Evolutionary conservation across 805 yeast species (phyloP), one percentile per base, ranked within the genome.

Genomic region (Nakazawaea holstii): DNA sequence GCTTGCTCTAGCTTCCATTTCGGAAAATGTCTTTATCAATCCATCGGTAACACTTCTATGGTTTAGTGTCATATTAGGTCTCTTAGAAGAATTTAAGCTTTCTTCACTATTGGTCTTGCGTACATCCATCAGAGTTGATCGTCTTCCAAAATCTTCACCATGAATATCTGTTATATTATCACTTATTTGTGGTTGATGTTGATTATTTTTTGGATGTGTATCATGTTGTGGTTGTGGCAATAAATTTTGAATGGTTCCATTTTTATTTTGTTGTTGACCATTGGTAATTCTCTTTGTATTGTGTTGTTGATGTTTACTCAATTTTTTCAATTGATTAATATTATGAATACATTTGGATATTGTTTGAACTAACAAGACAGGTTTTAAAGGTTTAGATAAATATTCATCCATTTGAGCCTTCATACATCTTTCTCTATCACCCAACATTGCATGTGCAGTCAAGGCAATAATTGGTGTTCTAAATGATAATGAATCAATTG

Each of bases 401-500:
- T 89, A 88, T 61, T 89, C 96, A 64, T 88, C 96, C 96, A 88
- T 88, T 53, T 90, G 95, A 36, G 90, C 90, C 52, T 86, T 86
- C 64, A 88, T 70, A 50, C 95, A 87, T 56, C 85, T 75, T 60
- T 88, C 96, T 44, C 96, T 71, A 64, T 89, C 96, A 41, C 96
- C 96, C 69, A 88, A 72, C 96, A 88, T 89, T 3, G 96, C 96
- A 64, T 88, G 96, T 0, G 96, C 96, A 0, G 96, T 89, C 49
- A 88, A 72, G 1, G 96, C 96, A 57, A 88, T 87, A 55, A 88
- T 88, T 17, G 96, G 96, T 1, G 92, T 84, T 49, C 95, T 74
- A 51, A 84, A 80, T 30, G 86, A 75, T 44, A 82, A 74, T 8
- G 83, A 76, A 60, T 80, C 84, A 20, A 80, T 78, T 39, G 91